phyloP scores from a whole-genome alignment of 768 basidiomycete genomes.

The Dacryopinax primogenitus region DNA sequence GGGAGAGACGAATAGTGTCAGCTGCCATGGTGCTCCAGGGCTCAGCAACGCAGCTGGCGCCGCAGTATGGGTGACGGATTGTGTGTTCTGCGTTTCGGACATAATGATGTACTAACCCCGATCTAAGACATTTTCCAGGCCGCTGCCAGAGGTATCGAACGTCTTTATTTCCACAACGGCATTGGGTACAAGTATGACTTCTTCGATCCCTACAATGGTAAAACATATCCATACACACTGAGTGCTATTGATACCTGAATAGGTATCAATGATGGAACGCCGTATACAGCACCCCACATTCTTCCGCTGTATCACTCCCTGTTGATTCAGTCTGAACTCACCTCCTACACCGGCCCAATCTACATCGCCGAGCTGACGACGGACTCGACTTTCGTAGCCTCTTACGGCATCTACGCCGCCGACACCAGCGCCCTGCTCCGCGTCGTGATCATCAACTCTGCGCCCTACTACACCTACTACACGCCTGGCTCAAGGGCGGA shows the following conservation, averaged over 20 bases:
- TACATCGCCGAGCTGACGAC: background rate
- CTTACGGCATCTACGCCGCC: background rate
- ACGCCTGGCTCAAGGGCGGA: background rate
- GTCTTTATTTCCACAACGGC: conserved; percentile 36
- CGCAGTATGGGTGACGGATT: conserved; percentile 15
- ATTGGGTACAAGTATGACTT: conserved; percentile 61
- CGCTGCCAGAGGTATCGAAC: background rate
- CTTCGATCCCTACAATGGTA: background rate
- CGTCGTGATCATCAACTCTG: background rate
- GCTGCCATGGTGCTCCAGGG: background rate
- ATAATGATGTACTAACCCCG: no score
- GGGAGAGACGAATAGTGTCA: conserved; percentile 42
- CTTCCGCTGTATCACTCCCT: background rate
- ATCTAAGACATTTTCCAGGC: conserved; percentile 26
- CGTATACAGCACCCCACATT: background rate
- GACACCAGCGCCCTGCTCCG: background rate
- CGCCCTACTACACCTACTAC: background rate
- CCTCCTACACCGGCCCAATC: background rate
- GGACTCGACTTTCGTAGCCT: background rate
- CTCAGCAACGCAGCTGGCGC: background rate
- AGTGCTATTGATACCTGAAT: no score
- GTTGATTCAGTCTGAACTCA: background rate
- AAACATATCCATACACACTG: no score
- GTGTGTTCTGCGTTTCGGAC: conserved; percentile 28
- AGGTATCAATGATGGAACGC: background rate